These are phyloP conservation scores for Pseudomonodictys pantanalensis DNA, from an alignment of 495 filamentous ascomycete genomes.

Conservation along the genomic window DNA sequence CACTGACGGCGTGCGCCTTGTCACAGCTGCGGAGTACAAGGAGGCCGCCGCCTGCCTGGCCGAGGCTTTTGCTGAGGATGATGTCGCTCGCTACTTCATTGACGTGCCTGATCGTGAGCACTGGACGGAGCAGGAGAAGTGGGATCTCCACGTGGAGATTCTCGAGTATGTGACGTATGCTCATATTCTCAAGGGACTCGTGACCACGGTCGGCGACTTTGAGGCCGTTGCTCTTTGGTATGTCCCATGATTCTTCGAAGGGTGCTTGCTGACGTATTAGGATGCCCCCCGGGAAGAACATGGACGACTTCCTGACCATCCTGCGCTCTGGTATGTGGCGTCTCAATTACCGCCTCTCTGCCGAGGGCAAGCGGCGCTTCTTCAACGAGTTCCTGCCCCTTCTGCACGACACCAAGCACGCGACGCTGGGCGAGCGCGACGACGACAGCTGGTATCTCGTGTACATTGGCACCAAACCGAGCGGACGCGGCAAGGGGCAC, in stretches of 20 bases:
- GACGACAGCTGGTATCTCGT: slow-evolving; percentile 69
- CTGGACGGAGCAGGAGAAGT: slow-evolving; percentile 61
- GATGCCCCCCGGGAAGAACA: slow-evolving; percentile 72
- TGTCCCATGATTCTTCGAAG: not conserved
- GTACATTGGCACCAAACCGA: slow-evolving; percentile 70
- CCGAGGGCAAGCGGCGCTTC: slow-evolving; percentile 68
- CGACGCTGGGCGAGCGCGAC: slow-evolving; percentile 61
- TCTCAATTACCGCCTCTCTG: slow-evolving; percentile 65
- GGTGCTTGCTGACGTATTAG: slow-evolving; percentile 42
- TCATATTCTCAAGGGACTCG: slow-evolving; percentile 67
- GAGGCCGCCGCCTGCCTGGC: slow-evolving; percentile 66
- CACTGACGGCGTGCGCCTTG: slow-evolving; percentile 50
- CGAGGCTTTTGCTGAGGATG: slow-evolving; percentile 72
- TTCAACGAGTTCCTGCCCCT: slow-evolving; percentile 74
- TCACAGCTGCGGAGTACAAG: slow-evolving; percentile 61
- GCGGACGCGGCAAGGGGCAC: slow-evolving; percentile 64
- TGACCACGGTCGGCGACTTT: slow-evolving; percentile 69
- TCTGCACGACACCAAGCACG: slow-evolving; percentile 67
- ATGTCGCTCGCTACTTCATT: slow-evolving; percentile 67
- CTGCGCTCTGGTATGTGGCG: slow-evolving; percentile 70
- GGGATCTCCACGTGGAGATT: slow-evolving; percentile 70
- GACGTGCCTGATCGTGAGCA: slow-evolving; percentile 62
- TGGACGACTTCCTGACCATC: slow-evolving; percentile 68
- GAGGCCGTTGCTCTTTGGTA: slow-evolving; percentile 77
- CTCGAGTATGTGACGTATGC: slow-evolving; percentile 70